Evolutionary conservation across 2,329 filamentous ascomycete genomes (phyloP).

Genomic region (Colletotrichum destructivum): DNA sequence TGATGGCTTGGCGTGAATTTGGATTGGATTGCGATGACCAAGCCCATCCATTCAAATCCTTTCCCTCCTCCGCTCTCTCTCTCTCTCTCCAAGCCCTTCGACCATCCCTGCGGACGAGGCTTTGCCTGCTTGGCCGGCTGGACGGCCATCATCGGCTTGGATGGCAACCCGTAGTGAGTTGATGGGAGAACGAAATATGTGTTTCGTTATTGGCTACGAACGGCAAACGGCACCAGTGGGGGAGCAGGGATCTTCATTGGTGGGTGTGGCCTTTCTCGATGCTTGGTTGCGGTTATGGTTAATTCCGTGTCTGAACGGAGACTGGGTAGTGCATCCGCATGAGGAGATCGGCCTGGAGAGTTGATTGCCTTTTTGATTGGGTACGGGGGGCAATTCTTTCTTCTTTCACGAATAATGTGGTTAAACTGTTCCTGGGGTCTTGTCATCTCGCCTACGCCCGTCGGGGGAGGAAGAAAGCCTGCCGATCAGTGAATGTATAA

Average conservation of each 20-base stretch:
- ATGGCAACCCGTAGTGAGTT: background rate
- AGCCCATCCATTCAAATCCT: background rate
- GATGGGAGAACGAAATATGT: background rate
- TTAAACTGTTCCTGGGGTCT: background rate
- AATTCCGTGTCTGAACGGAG: constrained; percentile 13
- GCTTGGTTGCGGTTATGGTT: constrained; percentile 23
- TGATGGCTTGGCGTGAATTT: constrained; percentile 22
- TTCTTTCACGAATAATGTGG: background rate
- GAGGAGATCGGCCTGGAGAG: background rate
- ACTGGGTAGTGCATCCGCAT: background rate
- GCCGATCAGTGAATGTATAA: too few relatives aligned
- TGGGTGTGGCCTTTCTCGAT: background rate
- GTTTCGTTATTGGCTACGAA: background rate
- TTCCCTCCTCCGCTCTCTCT: background rate
- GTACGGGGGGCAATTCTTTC: constrained; percentile 5
- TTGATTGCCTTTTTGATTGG: constrained; percentile 32
- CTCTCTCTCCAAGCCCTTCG: background rate
- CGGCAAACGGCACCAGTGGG: background rate
- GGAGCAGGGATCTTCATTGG: background rate
- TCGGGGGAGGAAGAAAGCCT: too few relatives aligned
- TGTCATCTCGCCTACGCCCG: background rate
- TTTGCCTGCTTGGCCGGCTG: background rate
- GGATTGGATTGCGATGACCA: background rate
- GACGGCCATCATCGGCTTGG: background rate
- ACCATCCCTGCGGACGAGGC: background rate